These are phyloP conservation scores for Lablab purpureus DNA, from an alignment of 306 rosid genomes.

Conservation along the genomic window DNA sequence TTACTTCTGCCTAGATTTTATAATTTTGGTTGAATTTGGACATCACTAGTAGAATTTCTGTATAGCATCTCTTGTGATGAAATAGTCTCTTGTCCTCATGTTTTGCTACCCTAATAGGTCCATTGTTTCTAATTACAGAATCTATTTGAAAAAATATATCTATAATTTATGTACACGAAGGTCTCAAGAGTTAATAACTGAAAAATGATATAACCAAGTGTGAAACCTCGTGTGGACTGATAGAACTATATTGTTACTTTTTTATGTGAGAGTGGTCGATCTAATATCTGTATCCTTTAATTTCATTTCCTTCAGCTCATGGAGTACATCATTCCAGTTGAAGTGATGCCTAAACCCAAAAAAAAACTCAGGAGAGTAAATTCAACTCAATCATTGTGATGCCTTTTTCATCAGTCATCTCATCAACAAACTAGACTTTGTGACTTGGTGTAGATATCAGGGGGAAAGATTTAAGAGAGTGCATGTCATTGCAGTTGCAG, in stretches of 20 bases:
- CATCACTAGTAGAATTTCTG: background rate
- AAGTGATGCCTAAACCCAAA: constrained; percentile 56
- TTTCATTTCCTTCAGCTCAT: constrained; percentile 58
- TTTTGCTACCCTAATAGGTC: background rate
- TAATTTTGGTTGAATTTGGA: constrained; percentile 13
- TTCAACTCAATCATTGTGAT: constrained; percentile 55
- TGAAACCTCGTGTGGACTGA: background rate
- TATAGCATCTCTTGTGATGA: constrained; percentile 6
- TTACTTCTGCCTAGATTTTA: constrained; percentile 2
- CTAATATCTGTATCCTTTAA: background rate
- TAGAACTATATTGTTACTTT: background rate
- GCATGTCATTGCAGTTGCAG: constrained; percentile 10
- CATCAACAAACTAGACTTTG: constrained; percentile 19
- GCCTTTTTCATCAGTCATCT: constrained; percentile 4
- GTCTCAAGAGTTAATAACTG: background rate
- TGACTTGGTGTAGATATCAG: constrained; percentile 45
- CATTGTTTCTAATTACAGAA: background rate
- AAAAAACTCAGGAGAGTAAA: constrained; percentile 56
- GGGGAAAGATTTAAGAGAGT: constrained; percentile 16
- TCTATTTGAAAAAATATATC: background rate
- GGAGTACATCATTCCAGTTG: constrained; percentile 60
- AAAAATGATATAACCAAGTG: background rate
- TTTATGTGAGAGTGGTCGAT: background rate
- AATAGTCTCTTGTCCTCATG: background rate
- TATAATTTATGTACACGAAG: background rate